Base-by-base conservation (phyloP, 2,329 filamentous ascomycete species). In the Xylariaceae sp. region DNA sequence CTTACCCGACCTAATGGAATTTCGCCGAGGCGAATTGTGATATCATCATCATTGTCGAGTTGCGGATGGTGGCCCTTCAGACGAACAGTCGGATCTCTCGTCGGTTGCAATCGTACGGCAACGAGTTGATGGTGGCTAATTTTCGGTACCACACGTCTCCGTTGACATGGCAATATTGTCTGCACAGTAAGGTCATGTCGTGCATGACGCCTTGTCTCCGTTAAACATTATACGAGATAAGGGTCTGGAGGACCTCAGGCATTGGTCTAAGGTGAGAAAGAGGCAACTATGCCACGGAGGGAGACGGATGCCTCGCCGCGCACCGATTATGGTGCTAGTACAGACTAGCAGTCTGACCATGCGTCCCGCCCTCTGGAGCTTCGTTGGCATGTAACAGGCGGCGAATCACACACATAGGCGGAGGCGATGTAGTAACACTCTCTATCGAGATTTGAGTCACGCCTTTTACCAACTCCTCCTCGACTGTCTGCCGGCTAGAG, bases 131-230 rank as follows among this genome's bases (percentile, higher is more conserved):
- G 44, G 53, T 61, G 56, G 53, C 56, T 50, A 57, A 48, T 37
- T 56, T 56, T 61, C 30, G 42, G 60, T 56, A 54, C 58, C 42
- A 59, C 64, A 58, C 49, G 52, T 58, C 56, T 53, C 11, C 37
- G 9, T 15, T 17, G 51, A 51, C 30, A 44, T 30, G 51, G 34
- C 56, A 59, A 57, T 49, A 35, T 51, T 57, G 39, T 59, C 61
- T 42, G 66, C 66, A 66, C 63, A 56, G 58, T 52, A 64, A 61
- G 62, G 58, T 59, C 56, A 62, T 68, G 64, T 66, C 63, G 66
- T 68, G 67, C 68, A 67, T 64, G 57, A 64, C 64, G 62, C 63
- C 64, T 67, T 61, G 65, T 62, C 42, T 34, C 51, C 55, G 53
- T 37, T 56, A 37, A 49, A 56, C 57, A 50, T 51, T 4, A 57